These are phyloP conservation scores for Heritiera fomes DNA, from an alignment of 345 rosid genomes.

Conservation along the genomic window DNA sequence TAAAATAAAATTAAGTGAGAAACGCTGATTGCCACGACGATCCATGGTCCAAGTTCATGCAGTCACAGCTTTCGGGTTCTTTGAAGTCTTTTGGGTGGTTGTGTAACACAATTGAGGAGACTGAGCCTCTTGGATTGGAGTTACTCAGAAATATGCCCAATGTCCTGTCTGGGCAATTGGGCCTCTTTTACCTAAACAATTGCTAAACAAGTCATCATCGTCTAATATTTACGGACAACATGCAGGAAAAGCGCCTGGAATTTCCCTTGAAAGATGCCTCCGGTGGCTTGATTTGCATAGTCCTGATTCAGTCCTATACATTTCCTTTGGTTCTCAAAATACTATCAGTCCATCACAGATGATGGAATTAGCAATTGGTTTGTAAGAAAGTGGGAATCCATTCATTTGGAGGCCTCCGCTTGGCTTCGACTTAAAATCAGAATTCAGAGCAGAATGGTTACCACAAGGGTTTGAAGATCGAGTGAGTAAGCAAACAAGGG, in stretches of 20 bases:
- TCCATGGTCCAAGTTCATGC: constrained; percentile 43
- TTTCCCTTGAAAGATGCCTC: constrained; percentile 31
- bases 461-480: constrained; percentile 49
- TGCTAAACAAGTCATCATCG: neutral
- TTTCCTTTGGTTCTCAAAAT: constrained; percentile 55
- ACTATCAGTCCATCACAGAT: constrained; percentile 39
- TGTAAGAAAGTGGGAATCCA: constrained; percentile 37
- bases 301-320: constrained; percentile 40
- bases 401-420: constrained; percentile 42
- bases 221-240: neutral
- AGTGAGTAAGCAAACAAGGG: constrained; percentile 24
- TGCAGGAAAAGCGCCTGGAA: constrained; percentile 30
- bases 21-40: constrained; percentile 43
- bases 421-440: constrained; percentile 41
- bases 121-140: constrained; percentile 36
- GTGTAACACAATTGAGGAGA: constrained; percentile 41
- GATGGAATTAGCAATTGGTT: constrained; percentile 45
- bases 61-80: constrained; percentile 29
- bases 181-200: constrained; percentile 40
- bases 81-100: constrained; percentile 38
- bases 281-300: constrained; percentile 40
- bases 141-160: constrained; percentile 30
- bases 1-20: constrained; percentile 12
- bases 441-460: constrained; percentile 46
- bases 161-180: constrained; percentile 45